A percentile compares a stretch with the other conserved stretches of the same genome.
phyloP scores from a whole-genome alignment of 139 green algal species.

The Coccomyxa sp. region DNA sequence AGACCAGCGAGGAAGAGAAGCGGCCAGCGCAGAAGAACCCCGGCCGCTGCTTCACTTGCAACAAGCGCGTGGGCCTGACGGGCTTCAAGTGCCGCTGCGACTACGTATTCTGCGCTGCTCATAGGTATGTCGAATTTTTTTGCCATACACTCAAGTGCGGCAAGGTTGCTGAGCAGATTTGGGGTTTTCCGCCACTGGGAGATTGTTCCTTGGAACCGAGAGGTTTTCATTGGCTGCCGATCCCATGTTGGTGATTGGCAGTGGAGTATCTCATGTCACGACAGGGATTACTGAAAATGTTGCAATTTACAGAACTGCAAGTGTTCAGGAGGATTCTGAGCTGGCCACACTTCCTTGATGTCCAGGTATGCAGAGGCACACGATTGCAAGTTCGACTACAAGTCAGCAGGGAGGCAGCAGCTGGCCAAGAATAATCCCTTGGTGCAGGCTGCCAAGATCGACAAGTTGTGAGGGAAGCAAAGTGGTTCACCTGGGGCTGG shows the following conservation, averaged over 20 bases:
- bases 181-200: too few species aligned
- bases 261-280: too few species aligned
- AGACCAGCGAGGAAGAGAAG: neutral
- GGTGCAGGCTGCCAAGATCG: slow-evolving; percentile 39
- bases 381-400: slow-evolving; percentile 83
- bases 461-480: slow-evolving; percentile 14
- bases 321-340: too few species aligned
- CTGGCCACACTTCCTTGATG: too few species aligned
- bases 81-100: slow-evolving; percentile 88
- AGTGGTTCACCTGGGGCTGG: neutral
- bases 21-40: slow-evolving; percentile 15
- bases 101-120: slow-evolving; percentile 67
- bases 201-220: too few species aligned
- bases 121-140: slow-evolving; percentile 29
- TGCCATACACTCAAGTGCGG: neutral
- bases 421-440: slow-evolving; percentile 62
- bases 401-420: slow-evolving; percentile 44
- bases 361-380: slow-evolving; percentile 74
- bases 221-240: too few species aligned
- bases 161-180: too few species aligned
- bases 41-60: slow-evolving; percentile 46
- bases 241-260: too few species aligned
- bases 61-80: slow-evolving; percentile 77
- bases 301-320: too few species aligned
- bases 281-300: too few species aligned